phyloP scores from a whole-genome alignment of 1,284 basidiomycete species.

The Cystobasidium slooffiae region DNA sequence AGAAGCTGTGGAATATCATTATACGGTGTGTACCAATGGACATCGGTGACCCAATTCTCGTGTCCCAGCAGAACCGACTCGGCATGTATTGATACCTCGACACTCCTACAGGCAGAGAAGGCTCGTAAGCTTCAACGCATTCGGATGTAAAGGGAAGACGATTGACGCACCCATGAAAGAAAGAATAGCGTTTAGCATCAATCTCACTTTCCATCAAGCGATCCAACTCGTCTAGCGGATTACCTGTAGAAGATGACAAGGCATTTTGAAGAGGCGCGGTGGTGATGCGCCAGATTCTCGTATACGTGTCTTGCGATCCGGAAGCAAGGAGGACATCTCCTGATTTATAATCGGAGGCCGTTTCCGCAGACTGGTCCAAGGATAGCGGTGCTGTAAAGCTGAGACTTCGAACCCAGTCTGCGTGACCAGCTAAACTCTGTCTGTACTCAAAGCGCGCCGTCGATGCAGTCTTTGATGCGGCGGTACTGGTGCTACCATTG shows the following conservation, averaged over 20 bases:
- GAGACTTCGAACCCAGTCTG: constrained; percentile 88
- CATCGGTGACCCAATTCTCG: constrained; percentile 84
- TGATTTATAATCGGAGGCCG: constrained; percentile 45
- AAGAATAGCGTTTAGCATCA: constrained; percentile 65
- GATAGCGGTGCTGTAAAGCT: constrained; percentile 64
- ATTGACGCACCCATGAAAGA: neutral
- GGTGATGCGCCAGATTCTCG: constrained; percentile 78
- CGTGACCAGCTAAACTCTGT: constrained; percentile 75
- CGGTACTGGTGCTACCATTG: neutral
- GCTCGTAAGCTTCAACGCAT: constrained; percentile 36
- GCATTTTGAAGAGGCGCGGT: neutral
- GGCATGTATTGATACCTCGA: constrained; percentile 66
- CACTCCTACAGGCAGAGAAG: constrained; percentile 1
- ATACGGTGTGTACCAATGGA: constrained; percentile 71
- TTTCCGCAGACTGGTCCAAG: neutral
- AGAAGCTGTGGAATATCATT: constrained; percentile 65
- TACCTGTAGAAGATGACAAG: constrained; percentile 24
- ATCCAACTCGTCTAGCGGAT: constrained; percentile 44
- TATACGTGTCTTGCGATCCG: constrained; percentile 88
- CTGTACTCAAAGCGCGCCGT: neutral
- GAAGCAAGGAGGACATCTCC: constrained; percentile 72
- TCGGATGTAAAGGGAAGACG: neutral
- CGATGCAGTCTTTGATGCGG: neutral
- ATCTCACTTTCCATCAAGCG: constrained; percentile 68
- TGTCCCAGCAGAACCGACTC: constrained; percentile 91